Evolutionary conservation across 345 rosid genomes (phyloP), one percentile per base, ranked within the genome.

Genomic region (Salix arbutifolia): DNA sequence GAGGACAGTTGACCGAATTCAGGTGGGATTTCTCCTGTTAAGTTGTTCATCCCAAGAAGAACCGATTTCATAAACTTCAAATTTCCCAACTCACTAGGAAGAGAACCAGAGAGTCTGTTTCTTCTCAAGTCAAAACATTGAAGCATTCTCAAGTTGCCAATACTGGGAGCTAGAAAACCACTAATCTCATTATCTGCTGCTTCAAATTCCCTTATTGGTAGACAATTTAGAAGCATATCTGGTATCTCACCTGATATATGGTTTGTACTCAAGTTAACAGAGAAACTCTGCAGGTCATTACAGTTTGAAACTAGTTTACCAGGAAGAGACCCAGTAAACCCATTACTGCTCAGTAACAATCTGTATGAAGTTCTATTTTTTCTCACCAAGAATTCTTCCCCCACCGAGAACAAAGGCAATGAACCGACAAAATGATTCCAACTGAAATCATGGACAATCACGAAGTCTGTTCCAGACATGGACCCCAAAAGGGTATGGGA

Each of bases 391-490:
- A 83, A 64, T 48, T 52, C 76, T 79, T 84, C 83, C 60, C 88
- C 90, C 8, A 87, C 37, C 25, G 72, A 78, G 76, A 90, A 87
- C 77, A 68, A 44, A 31, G 94, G 91, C 77, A 90, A 64, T 9
- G 65, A 70, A 58, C 90, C 94, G 68, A 37, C 5, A 74, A 90
- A 86, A 38, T 79, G 76, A 81, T 90, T 90, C 84, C 85, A 80
- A 69, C 94, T 88, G 67, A 90, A 88, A 83, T 90, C 94, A 77
- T 88, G 90, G 71, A 76, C 56, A 64, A 90, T 67, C 30, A 62
- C 74, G 50, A 66, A 76, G 50, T 50, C 77, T 6, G 74, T 79
- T 26, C 69, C 77, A 12, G 42, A 11, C 50, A 28, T 46, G 6
- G 73, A 65, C 18, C 77, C 58, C 52, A 65, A 74, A 66, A 69